Conservation (phyloP, 208 protist species). For the Herpetomonas samuelpessoai region DNA sequence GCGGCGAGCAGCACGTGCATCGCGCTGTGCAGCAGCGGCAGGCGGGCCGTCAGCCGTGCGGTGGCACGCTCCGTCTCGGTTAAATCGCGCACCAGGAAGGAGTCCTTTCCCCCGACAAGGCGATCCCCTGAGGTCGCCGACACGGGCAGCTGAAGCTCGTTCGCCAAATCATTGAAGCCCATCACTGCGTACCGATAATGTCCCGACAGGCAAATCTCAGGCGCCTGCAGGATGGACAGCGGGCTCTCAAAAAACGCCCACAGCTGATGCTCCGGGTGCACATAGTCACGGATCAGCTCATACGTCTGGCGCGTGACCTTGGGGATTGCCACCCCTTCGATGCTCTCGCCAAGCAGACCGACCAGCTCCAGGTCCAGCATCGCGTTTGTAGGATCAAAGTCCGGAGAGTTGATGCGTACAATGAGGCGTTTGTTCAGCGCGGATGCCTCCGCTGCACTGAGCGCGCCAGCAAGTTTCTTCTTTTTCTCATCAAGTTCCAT, state of each 20-base stretch:
- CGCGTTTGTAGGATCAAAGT: slow-evolving; percentile 56
- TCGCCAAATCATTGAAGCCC: slow-evolving; percentile 54
- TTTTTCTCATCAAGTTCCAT: slow-evolving; percentile 19
- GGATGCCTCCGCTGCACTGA: slow-evolving; percentile 6
- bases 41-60: slow-evolving; percentile 20
- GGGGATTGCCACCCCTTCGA: slow-evolving; percentile 79
- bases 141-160: slow-evolving; percentile 41
- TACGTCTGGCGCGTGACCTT: slow-evolving; percentile 53
- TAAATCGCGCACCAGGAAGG: background rate
- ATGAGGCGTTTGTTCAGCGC: slow-evolving; percentile 33
- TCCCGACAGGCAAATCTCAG: slow-evolving; percentile 52
- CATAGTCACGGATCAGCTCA: slow-evolving; percentile 45
- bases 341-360: slow-evolving; percentile 47
- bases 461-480: background rate
- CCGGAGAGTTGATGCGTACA: slow-evolving; percentile 80
- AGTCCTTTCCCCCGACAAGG: background rate
- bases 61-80: slow-evolving; percentile 8
- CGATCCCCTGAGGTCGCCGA: slow-evolving; percentile 1
- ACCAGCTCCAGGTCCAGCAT: slow-evolving; percentile 82
- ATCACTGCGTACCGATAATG: slow-evolving; percentile 75
- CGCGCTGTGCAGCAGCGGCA: slow-evolving; percentile 48
- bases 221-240: slow-evolving; percentile 60
- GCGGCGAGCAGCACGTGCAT: slow-evolving; percentile 65
- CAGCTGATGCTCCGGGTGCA: slow-evolving; percentile 73
- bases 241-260: slow-evolving; percentile 86